phyloP scores from a whole-genome alignment of 495 filamentous ascomycete genomes.

The Penicillium odoratum region DNA sequence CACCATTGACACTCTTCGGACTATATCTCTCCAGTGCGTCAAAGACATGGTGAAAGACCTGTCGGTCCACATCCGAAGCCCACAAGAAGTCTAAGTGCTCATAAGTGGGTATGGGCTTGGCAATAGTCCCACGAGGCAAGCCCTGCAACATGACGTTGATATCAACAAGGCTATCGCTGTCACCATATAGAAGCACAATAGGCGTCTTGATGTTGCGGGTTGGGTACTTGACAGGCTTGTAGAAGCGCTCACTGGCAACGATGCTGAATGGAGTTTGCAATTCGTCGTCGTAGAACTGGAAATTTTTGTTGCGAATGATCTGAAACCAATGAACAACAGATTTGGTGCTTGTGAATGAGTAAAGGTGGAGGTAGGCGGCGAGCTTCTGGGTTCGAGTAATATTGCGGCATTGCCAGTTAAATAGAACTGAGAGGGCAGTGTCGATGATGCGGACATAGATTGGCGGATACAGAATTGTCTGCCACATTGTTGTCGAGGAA shows the following conservation, averaged over 20 bases:
- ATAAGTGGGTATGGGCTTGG: slow-evolving; percentile 82
- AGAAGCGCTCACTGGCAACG: slow-evolving; percentile 61
- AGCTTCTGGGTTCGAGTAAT: slow-evolving; percentile 88
- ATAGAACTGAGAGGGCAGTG: slow-evolving; percentile 74
- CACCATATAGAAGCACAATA: slow-evolving; percentile 89
- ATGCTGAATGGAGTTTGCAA: slow-evolving; percentile 64
- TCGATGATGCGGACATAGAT: slow-evolving; percentile 92
- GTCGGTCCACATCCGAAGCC: slow-evolving; percentile 78
- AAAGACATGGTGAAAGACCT: slow-evolving; percentile 88
- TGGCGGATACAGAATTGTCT: slow-evolving; percentile 89
- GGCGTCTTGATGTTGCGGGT: slow-evolving; percentile 97
- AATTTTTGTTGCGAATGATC: slow-evolving; percentile 90
- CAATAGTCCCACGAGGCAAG: slow-evolving; percentile 77
- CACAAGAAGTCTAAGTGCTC: slow-evolving; percentile 98
- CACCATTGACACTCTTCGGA: background rate
- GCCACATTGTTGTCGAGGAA: slow-evolving; percentile 94
- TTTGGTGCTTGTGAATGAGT: slow-evolving; percentile 94
- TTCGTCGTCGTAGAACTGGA: slow-evolving; percentile 99
- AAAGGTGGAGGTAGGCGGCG: slow-evolving; percentile 94
- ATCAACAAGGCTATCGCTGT: slow-evolving; percentile 91
- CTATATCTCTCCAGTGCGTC: slow-evolving; percentile 73
- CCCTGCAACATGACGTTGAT: slow-evolving; percentile 89
- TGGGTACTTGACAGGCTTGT: slow-evolving; percentile 93
- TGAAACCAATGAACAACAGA: slow-evolving; percentile 99
- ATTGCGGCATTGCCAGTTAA: slow-evolving; percentile 86